Evolutionary conservation across 805 yeast species (phyloP), one percentile per base, ranked within the genome.

Genomic region (Metschnikowia arizonensis): DNA sequence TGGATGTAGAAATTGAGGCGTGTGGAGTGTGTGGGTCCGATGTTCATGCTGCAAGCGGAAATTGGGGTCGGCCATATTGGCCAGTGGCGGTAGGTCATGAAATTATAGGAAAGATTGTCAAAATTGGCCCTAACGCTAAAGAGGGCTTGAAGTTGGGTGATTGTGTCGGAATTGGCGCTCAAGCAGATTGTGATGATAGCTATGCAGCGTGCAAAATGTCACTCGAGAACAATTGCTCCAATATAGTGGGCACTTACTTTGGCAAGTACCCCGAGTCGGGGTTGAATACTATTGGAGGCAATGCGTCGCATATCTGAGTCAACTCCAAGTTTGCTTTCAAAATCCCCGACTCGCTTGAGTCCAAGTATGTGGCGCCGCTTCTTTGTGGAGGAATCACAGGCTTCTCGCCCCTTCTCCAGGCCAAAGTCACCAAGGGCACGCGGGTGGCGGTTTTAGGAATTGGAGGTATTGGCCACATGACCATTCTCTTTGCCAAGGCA

Each of bases 81-180:
- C 59, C 59, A 4, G 36, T 50, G 17, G 61, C 62, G 14, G 63
- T 60, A 9, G 66, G 66, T 23, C 66, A 62, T 42, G 66, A 62
- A 46, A 54, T 62, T 31, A 48, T 55, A 3, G 59, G 59, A 38
- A 50, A 46, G 31, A 46, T 53, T 14, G 54, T 53, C 26, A 53
- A 46, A 33, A 44, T 51, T 30, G 57, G 55, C 30, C 50, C 53
- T 5, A 51, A 53, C 14, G 57, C 54, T 33, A 53, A 47, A 29
- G 19, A 45, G 19, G 55, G 55, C 43, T 73, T 65, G 67, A 77
- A 72, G 59, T 61, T 82, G 15, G 95, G 95, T 45, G 83, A 87
- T 53, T 72, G 88, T 52, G 93, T 85, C 23, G 95, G 91, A 44
- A 75, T 85, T 40, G 95, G 95, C 55, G 91, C 93, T 21, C 82